phyloP scores from a whole-genome alignment of 352 stramenopile genomes.

The Phytopythium delawarense region DNA sequence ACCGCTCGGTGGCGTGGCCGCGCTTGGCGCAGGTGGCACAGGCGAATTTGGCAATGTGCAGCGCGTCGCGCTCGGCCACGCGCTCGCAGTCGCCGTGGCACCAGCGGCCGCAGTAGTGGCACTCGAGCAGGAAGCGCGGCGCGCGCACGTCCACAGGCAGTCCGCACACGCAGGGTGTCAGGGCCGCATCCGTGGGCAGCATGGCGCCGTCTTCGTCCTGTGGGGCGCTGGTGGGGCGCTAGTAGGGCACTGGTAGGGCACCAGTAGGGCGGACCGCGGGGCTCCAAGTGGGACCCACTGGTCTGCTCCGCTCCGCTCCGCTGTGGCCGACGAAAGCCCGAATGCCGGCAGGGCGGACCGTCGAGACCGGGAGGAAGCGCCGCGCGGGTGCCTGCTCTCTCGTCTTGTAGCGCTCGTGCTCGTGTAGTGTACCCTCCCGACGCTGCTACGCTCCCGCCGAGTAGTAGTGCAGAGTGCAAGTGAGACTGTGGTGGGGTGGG shows the following conservation, averaged over 20 bases:
- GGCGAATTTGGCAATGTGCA: slow-evolving; percentile 53
- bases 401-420: too few relatives aligned
- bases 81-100: slow-evolving; percentile 52
- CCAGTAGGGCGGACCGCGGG: too few relatives aligned
- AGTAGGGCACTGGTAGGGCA: neutral
- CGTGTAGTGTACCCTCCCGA: neutral
- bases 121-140: slow-evolving; percentile 55
- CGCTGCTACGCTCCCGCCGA: too few relatives aligned
- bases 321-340: neutral
- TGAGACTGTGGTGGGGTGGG: neutral
- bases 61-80: slow-evolving; percentile 50
- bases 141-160: slow-evolving; percentile 22
- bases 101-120: slow-evolving; percentile 64
- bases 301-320: neutral
- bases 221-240: neutral
- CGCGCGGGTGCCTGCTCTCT: too few relatives aligned
- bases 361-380: neutral
- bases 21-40: slow-evolving; percentile 40
- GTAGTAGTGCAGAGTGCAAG: neutral
- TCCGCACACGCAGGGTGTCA: slow-evolving; percentile 18
- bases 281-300: neutral
- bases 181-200: neutral
- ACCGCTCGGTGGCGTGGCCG: slow-evolving; percentile 33
- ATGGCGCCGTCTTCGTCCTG: neutral
- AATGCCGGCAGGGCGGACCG: neutral